Evolutionary conservation across 163 green algal genomes (phyloP), one percentile per base, ranked within the genome.

Genomic region (Dunaliella salina): DNA sequence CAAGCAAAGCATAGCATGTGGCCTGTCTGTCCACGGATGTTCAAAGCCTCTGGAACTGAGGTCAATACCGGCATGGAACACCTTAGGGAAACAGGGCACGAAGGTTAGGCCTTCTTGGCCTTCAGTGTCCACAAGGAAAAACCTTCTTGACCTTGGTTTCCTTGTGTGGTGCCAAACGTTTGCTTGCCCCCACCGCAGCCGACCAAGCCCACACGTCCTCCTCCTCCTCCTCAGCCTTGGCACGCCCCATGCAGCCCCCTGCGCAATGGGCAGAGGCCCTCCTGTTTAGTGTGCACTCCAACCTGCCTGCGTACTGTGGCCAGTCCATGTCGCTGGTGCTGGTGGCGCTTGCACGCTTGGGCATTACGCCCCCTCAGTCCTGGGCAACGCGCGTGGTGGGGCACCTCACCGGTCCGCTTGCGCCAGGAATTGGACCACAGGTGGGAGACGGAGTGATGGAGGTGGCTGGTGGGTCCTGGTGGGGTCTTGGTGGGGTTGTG

Each of bases 271-370:
- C 79, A 26, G 30, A 35, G 20, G 79, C 79, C 32, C 35, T 82
- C 32, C 35, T 82, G 12, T 0, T 8, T 33, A 45, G 32, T 4
- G 79, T 82, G 33, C 32, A 82, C 32, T 8, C 79, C 32, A 35
- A 82, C 32, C 32, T 82, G 32, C 79, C 79, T 17, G 15, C 13
- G 1, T 82, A 45, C 32, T 35, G 79, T 12, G 79, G 35, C 20
- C 83, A 85, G 11, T 25, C 32, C n/a, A 50, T 35, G 33, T 81
- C 83, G 26, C n/a, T 85, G 32, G 33, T 57, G 24, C 83, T 85
- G 67, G 63, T 85, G 63, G 32, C 57, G 13, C 83, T 85, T 8
- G 83, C 83, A 1, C 83, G 83, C 20, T 33, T 85, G 33, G 67
- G 67, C 17, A 29, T 81, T 12, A 81, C 63, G 20, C 83, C 83